Evolutionary conservation across 176 grass and related monocot species (phyloP).

Genomic region (Canna indica): DNA sequence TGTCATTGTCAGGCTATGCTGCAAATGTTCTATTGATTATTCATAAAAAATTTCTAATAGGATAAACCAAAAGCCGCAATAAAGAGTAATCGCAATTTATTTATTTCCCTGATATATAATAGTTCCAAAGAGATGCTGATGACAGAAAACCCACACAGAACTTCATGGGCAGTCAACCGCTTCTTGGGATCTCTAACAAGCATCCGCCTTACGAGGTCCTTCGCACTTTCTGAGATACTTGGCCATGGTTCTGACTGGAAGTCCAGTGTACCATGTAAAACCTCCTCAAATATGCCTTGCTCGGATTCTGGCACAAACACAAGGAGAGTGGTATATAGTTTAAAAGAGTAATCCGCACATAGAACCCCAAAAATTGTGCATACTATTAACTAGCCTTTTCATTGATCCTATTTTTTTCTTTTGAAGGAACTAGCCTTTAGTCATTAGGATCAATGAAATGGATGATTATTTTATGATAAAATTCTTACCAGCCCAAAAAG

Average conservation of each 20-base stretch:
- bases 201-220: constrained; percentile 90
- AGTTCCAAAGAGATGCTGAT: not conserved
- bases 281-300: constrained; percentile 95
- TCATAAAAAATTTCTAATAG: no score
- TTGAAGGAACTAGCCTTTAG: no score
- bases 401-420: no score
- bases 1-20: no score
- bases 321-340: not conserved
- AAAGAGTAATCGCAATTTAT: no score
- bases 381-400: not conserved
- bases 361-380: not conserved
- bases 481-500: constrained; percentile 78
- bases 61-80: no score
- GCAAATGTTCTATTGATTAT: no score
- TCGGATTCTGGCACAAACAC: constrained; percentile 52
- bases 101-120: not conserved
- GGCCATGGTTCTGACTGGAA: constrained; percentile 87
- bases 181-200: constrained; percentile 71
- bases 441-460: not conserved
- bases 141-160: constrained; percentile 56
- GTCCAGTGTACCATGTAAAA: constrained; percentile 74
- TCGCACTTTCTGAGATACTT: constrained; percentile 76
- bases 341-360: not conserved
- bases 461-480: not conserved
- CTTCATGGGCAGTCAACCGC: constrained; percentile 81